Conservation (phyloP, 1,284 basidiomycete species). For the Pascua guehoae region DNA sequence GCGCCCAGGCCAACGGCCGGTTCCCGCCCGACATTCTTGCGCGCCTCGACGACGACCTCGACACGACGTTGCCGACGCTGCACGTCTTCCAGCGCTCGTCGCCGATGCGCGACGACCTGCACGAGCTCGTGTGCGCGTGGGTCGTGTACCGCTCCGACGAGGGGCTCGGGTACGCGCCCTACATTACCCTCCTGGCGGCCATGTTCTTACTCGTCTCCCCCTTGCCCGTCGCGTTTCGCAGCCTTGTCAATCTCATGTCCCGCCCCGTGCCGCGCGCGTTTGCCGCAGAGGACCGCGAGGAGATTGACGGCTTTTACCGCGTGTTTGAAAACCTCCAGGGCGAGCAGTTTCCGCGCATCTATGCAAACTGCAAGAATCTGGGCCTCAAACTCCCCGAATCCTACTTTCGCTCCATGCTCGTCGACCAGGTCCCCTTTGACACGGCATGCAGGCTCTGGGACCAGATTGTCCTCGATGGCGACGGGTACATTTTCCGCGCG, state of each 20-base stretch:
- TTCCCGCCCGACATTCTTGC: constrained; percentile 70
- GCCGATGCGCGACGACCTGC: constrained; percentile 79
- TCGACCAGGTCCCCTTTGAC: constrained; percentile 83
- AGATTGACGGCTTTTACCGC: constrained; percentile 62
- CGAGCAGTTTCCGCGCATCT: constrained; percentile 80
- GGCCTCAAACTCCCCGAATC: constrained; percentile 43
- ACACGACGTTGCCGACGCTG: constrained; percentile 74
- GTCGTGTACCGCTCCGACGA: constrained; percentile 85
- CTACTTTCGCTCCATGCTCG: constrained; percentile 77
- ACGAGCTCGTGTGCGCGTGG: constrained; percentile 85
- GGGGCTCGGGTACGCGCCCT: constrained; percentile 69
- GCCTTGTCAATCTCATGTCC: constrained; percentile 82
- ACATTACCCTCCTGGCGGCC: constrained; percentile 61
- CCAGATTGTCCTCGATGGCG: constrained; percentile 49
- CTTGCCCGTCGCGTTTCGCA: constrained; percentile 68
- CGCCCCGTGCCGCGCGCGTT: constrained; percentile 81
- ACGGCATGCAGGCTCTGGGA: constrained; percentile 86
- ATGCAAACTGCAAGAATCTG: constrained; percentile 89
- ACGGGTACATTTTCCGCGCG: constrained; percentile 64
- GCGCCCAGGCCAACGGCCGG: constrained; percentile 64
- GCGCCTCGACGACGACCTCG: constrained; percentile 75
- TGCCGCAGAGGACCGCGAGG: constrained; percentile 73
- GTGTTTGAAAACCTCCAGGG: constrained; percentile 48
- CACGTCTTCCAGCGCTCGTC: constrained; percentile 80
- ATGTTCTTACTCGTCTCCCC: constrained; percentile 88